Evolutionary conservation across 108 stramenopile genomes (phyloP), one percentile per base, ranked within the genome.

Genomic region (Skeletonema potamos): DNA sequence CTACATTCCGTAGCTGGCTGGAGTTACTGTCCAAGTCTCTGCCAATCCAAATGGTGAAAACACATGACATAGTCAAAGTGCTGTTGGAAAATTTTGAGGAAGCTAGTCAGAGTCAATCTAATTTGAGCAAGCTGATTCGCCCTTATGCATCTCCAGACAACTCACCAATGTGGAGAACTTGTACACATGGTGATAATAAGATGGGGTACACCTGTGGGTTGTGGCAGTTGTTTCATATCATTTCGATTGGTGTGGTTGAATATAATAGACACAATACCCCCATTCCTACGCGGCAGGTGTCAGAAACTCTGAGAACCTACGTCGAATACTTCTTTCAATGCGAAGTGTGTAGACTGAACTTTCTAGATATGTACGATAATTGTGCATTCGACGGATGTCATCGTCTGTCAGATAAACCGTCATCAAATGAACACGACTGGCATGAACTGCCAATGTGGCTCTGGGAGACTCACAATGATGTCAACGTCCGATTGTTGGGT

Each of bases 121-220:
- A 74, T 30, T 62, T 90, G 58, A 24, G 73, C 24, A 57, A 58
- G 28, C 59, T 90, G 36, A 62, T 86, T n/a, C 39, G 39, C 15
- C 56, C 30, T 3, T 60, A 68, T 22, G 0, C 43, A 27, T 27
- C 27, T 34, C 28, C 34, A 26, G 77, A 70, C 15, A 27, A 33
- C 29, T 27, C 34, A 37, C 37, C 48, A 46, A 29, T 9, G 15
- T 79, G 78, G 78, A 44, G 58, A 20, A 81, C 79, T 15, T 81
- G 79, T 37, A 81, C 79, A 18, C 58, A 77, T 33, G 79, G 72
- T 5, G 69, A 80, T 28, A 76, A 81, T 18, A 48, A 68, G 24
- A 73, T 65, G 70, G 91, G 92, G 22, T 93, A 93, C 60, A 93
- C 94, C 0, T 95, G 94, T 72, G 94, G 94, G 27, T 46, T 95